Evolutionary conservation across 1,284 basidiomycete species (phyloP).

Genomic region (Tylopilus orsonianus): DNA sequence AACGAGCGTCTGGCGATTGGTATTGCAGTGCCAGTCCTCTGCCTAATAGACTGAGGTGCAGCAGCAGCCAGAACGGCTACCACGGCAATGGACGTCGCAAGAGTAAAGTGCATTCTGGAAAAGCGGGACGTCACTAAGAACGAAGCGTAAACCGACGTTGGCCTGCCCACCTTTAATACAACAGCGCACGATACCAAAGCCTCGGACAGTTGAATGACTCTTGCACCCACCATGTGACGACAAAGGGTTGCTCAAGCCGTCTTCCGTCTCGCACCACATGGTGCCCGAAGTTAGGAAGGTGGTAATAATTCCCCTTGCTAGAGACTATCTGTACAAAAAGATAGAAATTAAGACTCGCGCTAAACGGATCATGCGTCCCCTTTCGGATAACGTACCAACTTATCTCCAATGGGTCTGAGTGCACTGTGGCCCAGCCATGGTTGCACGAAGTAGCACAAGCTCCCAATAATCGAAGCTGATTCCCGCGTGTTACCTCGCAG

Average conservation of each 20-base stretch:
- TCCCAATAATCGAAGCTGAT: background rate
- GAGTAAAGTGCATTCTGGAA: slow-evolving; percentile 17
- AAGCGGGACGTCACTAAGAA: background rate
- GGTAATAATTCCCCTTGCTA: background rate
- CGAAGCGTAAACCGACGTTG: background rate
- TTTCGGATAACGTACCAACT: background rate
- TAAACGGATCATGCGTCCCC: background rate
- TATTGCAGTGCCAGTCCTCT: slow-evolving; percentile 3
- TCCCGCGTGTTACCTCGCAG: background rate
- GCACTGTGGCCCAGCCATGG: background rate
- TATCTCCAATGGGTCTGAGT: background rate
- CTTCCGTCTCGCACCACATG: background rate
- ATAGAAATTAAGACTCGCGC: background rate
- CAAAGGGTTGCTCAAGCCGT: background rate
- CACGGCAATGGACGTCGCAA: slow-evolving; percentile 10
- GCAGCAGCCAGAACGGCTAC: slow-evolving; percentile 17
- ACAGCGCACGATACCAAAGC: background rate
- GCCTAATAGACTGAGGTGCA: slow-evolving; percentile 3
- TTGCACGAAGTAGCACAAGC: background rate
- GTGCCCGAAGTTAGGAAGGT: background rate
- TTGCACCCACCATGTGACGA: background rate
- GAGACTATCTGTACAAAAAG: background rate
- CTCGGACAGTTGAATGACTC: background rate
- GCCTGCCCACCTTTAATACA: slow-evolving; percentile 4
- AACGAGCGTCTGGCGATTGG: slow-evolving; percentile 19